Percentiles rank a stretch among this genome's conserved stretches.
phyloP scores from a whole-genome alignment of 2,329 filamentous ascomycete species.

The Daldinia sp. region DNA sequence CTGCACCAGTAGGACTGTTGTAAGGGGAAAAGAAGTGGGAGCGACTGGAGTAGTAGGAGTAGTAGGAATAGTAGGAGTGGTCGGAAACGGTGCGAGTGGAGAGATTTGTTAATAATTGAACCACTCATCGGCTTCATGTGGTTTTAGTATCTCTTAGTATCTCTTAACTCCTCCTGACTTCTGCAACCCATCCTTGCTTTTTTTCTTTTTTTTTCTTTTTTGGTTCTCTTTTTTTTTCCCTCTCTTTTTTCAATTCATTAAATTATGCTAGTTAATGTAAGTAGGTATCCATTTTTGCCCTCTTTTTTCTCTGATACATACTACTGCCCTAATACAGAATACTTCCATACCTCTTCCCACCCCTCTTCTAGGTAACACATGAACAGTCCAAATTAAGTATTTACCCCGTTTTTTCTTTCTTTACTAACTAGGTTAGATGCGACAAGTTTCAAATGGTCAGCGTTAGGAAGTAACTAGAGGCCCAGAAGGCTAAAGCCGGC shows the following conservation, averaged over 20 bases:
- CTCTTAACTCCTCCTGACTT: constrained; percentile 30
- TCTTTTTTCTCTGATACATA: no score
- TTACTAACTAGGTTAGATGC: no score
- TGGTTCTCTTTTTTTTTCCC: background rate
- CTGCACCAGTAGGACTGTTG: constrained; percentile 41
- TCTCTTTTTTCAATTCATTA: no score
- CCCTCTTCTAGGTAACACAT: no score
- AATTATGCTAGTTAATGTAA: background rate
- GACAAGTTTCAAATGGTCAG: constrained; percentile 20
- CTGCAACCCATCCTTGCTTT: constrained; percentile 41
- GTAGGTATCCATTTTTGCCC: constrained; percentile 21
- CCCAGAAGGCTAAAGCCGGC: constrained; percentile 11
- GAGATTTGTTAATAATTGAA: constrained; percentile 26
- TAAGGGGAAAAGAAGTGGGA: no score
- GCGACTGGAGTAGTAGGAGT: no score
- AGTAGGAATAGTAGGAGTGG: no score
- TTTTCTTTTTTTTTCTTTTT: background rate
- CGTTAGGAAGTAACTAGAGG: background rate
- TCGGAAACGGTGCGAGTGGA: no score
- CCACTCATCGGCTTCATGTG: constrained; percentile 30
- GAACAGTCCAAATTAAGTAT: background rate
- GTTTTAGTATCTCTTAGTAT: constrained; percentile 32
- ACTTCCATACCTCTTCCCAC: background rate
- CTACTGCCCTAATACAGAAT: background rate
- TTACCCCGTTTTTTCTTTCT: constrained; percentile 25